Evolutionary conservation across 768 basidiomycete species (phyloP), one percentile per base, ranked within the genome.

Genomic region (Pleurotus djamor): DNA sequence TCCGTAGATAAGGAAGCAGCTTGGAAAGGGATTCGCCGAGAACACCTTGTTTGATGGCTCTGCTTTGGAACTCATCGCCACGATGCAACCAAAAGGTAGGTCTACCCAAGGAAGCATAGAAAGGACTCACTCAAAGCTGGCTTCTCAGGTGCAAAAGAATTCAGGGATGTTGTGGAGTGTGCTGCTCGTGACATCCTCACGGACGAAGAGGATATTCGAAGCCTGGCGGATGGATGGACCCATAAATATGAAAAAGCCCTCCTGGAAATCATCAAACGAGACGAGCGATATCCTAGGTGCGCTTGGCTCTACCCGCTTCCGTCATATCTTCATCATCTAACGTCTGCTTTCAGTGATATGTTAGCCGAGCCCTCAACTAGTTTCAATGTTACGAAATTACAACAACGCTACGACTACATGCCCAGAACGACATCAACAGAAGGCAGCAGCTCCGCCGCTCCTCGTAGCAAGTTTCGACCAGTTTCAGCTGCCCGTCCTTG

Each of bases 161-260:
- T 80, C 63, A 71, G 68, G 45, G 58, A 66, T 16, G 63, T 63
- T 51, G 74, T 93, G 44, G 66, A 63, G 37, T 37, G 41, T 3
- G 74, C 81, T 13, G 72, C 81, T 6, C 69, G 75, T 21, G 78
- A 83, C 61, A 63, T 87, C 28, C 71, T 72, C 28, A 66, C 71
- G 4, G 72, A 73, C 12, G 83, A 83, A 81, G 71, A 81, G 68
- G 72, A 81, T 59, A 80, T 78, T 10, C 64, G 72, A 47, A 71
- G 79, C 36, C 52, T 69, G 37, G 69, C 70, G 0, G 66, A 75
- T 4, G 45, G 63, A 0, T 70, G 71, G 59, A 79, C 66, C 58
- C 61, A 62, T 3, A 62, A 66, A 16, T 75, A 74, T 58, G 79
- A 78, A 13, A 64, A 67, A n/a, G 61, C 62, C 28, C 78, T 81